Conservation (phyloP, 139 green algal genomes). For the Micractinium conductrix region DNA sequence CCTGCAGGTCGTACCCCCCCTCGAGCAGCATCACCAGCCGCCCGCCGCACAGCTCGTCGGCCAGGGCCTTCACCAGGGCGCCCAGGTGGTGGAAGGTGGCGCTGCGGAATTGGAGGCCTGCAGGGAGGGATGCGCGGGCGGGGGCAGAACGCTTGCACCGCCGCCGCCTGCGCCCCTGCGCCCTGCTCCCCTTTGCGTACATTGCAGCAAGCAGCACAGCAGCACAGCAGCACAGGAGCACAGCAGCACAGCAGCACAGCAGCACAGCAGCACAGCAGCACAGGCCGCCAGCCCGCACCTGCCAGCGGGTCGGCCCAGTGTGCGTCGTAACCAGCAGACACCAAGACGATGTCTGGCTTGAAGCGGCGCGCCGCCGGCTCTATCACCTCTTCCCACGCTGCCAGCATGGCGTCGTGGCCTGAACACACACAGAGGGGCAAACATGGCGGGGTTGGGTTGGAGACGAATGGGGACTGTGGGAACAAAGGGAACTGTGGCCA, state of each 20-base stretch:
- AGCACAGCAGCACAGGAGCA: too few species aligned
- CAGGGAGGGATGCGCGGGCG: too few species aligned
- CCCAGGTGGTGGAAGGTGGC: slow-evolving; percentile 78
- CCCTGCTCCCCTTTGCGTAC: neutral
- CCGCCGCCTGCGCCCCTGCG: neutral
- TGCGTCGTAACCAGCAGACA: slow-evolving; percentile 85
- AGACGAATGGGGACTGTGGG: too few species aligned
- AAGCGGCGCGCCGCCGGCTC: slow-evolving; percentile 75
- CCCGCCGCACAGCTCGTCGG: slow-evolving; percentile 72
- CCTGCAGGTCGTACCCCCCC: slow-evolving; percentile 79
- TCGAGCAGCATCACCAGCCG: slow-evolving; percentile 88
- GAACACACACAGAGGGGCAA: neutral
- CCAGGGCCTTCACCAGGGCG: slow-evolving; percentile 40
- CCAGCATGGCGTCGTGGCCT: slow-evolving; percentile 70
- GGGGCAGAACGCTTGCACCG: neutral
- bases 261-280: too few species aligned
- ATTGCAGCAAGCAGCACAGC: neutral
- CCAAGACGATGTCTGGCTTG: slow-evolving; percentile 83
- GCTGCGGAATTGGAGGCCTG: slow-evolving; percentile 73
- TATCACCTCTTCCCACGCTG: slow-evolving; percentile 78
- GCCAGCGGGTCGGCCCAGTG: slow-evolving; percentile 90
- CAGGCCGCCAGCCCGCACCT: neutral
- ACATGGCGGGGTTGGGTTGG: too few species aligned
- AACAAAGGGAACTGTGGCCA: too few species aligned
- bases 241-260: too few species aligned